Evolutionary conservation across 306 rosid genomes (phyloP).

Genomic region (Geum urbanum): DNA sequence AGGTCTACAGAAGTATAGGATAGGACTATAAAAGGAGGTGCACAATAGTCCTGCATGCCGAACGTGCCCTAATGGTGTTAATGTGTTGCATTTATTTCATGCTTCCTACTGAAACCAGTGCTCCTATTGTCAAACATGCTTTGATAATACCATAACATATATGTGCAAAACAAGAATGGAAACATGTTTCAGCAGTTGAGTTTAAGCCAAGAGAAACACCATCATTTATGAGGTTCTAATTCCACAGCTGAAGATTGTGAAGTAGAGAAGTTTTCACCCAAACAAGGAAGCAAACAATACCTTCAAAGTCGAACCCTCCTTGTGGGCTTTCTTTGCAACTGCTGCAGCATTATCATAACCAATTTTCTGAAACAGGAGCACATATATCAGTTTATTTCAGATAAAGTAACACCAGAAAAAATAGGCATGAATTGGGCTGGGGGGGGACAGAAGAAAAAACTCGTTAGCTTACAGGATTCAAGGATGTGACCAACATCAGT

Average conservation of each 20-base stretch:
- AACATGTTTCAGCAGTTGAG: neutral
- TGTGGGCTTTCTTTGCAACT: constrained; percentile 97
- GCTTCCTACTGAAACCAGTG: neutral
- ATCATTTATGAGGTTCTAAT: neutral
- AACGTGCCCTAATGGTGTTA: constrained; percentile 15
- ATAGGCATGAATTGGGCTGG: neutral
- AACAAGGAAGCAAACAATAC: constrained; percentile 36
- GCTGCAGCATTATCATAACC: constrained; percentile 98
- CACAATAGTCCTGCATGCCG: too few species aligned
- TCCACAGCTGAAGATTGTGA: neutral
- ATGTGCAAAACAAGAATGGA: neutral
- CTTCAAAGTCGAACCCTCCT: constrained; percentile 89
- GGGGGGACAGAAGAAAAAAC: neutral
- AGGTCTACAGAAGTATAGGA: too few species aligned
- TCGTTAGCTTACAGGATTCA: constrained; percentile 70
- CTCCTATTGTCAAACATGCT: neutral
- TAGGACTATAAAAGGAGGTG: too few species aligned
- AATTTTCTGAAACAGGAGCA: constrained; percentile 64
- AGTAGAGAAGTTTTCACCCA: neutral
- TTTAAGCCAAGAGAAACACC: neutral
- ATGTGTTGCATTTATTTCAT: constrained; percentile 11
- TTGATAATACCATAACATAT: neutral
- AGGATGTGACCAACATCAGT: constrained; percentile 88
- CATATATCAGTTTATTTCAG: constrained; percentile 15
- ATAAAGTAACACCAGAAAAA: neutral